phyloP scores from a whole-genome alignment of 2,329 filamentous ascomycete genomes.

The Paraphaeosphaeria sporulosa region DNA sequence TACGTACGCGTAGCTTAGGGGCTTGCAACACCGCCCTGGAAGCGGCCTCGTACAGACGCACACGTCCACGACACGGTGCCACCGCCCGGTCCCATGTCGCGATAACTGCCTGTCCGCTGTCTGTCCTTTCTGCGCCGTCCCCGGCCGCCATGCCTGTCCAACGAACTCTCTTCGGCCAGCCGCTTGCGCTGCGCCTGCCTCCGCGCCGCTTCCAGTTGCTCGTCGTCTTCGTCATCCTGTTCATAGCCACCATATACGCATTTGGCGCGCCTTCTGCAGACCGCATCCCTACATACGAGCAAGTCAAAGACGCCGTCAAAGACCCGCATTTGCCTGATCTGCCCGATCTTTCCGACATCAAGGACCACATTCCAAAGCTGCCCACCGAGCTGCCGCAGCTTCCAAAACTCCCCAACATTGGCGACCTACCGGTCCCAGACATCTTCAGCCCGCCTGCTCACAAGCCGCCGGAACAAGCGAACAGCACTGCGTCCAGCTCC shows the following conservation, averaged over 20 bases:
- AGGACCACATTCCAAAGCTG: conserved; percentile 34
- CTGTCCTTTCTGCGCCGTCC: conserved; percentile 5
- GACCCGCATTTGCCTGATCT: conserved; percentile 48
- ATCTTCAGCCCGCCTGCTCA: conserved; percentile 76
- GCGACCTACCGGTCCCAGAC: conserved; percentile 56
- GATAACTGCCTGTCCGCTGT: conserved; percentile 9
- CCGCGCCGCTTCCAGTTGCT: conserved; percentile 59
- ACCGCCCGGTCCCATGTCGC: conserved; percentile 17
- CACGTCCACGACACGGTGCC: background rate
- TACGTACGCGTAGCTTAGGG: background rate
- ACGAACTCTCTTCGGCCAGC: conserved; percentile 41
- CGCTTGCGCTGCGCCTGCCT: conserved; percentile 46
- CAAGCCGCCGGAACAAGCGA: conserved; percentile 74
- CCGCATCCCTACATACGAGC: conserved; percentile 47
- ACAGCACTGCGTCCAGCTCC: conserved; percentile 68
- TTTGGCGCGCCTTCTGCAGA: conserved; percentile 46
- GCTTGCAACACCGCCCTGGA: background rate
- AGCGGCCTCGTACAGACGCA: background rate
- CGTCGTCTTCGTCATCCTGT: conserved; percentile 44
- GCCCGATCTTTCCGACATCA: conserved; percentile 26
- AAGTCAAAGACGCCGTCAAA: conserved; percentile 48
- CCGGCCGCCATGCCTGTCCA: conserved; percentile 43
- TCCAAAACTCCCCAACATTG: background rate
- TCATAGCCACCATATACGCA: conserved; percentile 44
- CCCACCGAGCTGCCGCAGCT: conserved; percentile 19